A percentile compares a stretch with the other conserved stretches of the same genome.
These are phyloP conservation scores for Trichoderma koningii DNA, from an alignment of 2,329 filamentous ascomycete species.

Conservation along the genomic window DNA sequence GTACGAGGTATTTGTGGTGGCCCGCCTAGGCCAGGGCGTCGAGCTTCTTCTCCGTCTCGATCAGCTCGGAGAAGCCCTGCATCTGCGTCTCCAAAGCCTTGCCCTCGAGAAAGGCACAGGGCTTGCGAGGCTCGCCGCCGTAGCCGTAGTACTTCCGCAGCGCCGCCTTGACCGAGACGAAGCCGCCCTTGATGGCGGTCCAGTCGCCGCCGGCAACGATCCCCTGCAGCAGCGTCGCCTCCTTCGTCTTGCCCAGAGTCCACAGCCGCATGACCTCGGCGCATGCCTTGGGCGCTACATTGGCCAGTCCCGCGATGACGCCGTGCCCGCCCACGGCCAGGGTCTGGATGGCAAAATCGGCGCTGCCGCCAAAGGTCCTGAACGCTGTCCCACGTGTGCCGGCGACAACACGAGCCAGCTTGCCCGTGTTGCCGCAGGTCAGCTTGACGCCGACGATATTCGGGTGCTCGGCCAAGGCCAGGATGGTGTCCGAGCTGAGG, in stretches of 20 bases:
- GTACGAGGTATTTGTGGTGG: too few species aligned
- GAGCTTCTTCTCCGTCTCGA: constrained; percentile 36
- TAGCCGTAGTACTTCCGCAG: constrained; percentile 64
- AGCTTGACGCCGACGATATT: constrained; percentile 67
- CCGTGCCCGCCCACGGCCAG: constrained; percentile 70
- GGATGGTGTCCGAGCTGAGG: constrained; percentile 58
- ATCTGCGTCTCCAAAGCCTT: constrained; percentile 32
- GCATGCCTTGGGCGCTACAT: constrained; percentile 68
- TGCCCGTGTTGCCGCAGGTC: constrained; percentile 65
- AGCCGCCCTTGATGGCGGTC: constrained; percentile 68
- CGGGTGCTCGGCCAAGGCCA: constrained; percentile 52
- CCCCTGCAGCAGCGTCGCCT: constrained; percentile 65
- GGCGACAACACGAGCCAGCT: constrained; percentile 53
- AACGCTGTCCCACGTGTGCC: constrained; percentile 51
- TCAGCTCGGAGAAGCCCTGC: constrained; percentile 31
- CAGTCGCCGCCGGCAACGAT: constrained; percentile 68
- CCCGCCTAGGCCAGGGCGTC: constrained; percentile 32
- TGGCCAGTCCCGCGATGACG: constrained; percentile 70
- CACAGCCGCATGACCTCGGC: constrained; percentile 63
- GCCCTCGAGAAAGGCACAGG: constrained; percentile 41
- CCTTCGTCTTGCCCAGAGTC: constrained; percentile 55
- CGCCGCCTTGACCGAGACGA: constrained; percentile 68
- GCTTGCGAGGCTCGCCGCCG: constrained; percentile 61
- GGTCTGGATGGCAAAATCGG: constrained; percentile 73
- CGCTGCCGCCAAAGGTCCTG: constrained; percentile 70